Conservation (phyloP, 129 eudicot genomes). For the Flaveria bidentis region DNA sequence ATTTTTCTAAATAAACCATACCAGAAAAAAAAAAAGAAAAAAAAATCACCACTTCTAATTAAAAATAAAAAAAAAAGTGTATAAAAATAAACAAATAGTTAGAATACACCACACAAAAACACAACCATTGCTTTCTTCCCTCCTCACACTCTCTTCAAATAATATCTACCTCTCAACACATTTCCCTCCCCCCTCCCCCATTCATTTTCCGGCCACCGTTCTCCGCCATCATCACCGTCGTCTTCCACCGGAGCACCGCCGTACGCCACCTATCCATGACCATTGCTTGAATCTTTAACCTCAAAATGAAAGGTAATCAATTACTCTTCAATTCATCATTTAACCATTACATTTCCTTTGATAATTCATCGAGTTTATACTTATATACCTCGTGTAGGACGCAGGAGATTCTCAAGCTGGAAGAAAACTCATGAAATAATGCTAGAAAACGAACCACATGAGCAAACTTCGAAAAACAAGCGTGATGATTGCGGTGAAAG, state of each 20-base stretch:
- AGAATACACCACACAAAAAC: background rate
- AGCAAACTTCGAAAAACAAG: constrained; percentile 13
- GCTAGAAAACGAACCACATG: constrained; percentile 21
- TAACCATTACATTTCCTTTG: no score
- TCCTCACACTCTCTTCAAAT: constrained; percentile 41
- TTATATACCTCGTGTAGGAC: constrained; percentile 7
- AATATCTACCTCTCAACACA: constrained; percentile 57
- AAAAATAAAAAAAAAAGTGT: constrained; percentile 10
- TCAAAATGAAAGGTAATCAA: constrained; percentile 28
- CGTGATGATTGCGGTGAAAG: constrained; percentile 11
- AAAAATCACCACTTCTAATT: background rate
- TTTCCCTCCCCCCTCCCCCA: constrained; percentile 32
- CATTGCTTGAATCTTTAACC: constrained; percentile 25
- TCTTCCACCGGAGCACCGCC: constrained; percentile 22
- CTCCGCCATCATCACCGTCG: constrained; percentile 26
- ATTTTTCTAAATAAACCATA: background rate
- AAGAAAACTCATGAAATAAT: constrained; percentile 26
- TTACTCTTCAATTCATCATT: background rate
- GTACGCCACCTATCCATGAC: constrained; percentile 7
- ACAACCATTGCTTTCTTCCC: constrained; percentile 32
- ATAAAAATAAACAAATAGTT: constrained; percentile 34
- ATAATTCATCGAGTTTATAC: background rate
- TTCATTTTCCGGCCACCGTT: constrained; percentile 38
- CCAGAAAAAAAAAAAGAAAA: background rate
- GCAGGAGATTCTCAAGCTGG: constrained; percentile 10